Percentiles rank a stretch among this genome's conserved stretches.
Evolutionary conservation across 225 moss, liverwort and hornwort genomes (phyloP).

Genomic region (Bryoerythrophyllum caledonicum): DNA sequence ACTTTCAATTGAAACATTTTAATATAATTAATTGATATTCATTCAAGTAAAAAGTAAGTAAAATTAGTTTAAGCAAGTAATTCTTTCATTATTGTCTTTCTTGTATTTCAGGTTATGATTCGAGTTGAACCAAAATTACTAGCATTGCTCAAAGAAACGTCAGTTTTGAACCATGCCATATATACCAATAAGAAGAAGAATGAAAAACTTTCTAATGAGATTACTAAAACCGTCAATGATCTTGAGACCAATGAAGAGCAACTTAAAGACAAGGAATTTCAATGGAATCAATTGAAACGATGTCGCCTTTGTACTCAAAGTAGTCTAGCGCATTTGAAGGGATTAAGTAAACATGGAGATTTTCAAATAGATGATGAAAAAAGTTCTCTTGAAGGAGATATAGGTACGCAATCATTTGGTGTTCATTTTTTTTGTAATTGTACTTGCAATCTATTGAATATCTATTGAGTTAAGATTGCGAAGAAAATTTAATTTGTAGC

Average conservation of each 20-base stretch:
- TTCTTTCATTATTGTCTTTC: not conserved
- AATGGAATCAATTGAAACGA: slow-evolving; percentile 47
- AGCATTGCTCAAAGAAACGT: slow-evolving; percentile 58
- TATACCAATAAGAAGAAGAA: slow-evolving; percentile 18
- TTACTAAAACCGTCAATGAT: slow-evolving; percentile 27
- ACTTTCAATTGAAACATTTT: not conserved
- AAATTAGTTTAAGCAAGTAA: not conserved
- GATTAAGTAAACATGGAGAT: slow-evolving; percentile 33
- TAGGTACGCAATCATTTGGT: not conserved
- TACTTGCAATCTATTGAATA: not conserved
- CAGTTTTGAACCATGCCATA: slow-evolving; percentile 30
- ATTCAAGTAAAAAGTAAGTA: not conserved
- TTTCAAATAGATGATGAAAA: slow-evolving; percentile 17
- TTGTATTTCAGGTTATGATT: slow-evolving; percentile 67
- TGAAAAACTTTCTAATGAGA: slow-evolving; percentile 28
- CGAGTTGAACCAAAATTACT: slow-evolving; percentile 77
- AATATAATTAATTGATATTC: not conserved
- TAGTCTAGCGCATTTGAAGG: slow-evolving; percentile 13
- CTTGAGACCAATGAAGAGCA: slow-evolving; percentile 26
- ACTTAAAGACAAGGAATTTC: slow-evolving; percentile 46
- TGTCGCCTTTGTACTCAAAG: slow-evolving; percentile 41
- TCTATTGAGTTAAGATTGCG: not conserved
- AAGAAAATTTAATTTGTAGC: not conserved
- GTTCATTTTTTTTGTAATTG: not conserved
- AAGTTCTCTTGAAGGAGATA: slow-evolving; percentile 23